These are phyloP conservation scores for Rhamnella rubrinervis DNA, from an alignment of 331 rosid genomes.

Conservation along the genomic window DNA sequence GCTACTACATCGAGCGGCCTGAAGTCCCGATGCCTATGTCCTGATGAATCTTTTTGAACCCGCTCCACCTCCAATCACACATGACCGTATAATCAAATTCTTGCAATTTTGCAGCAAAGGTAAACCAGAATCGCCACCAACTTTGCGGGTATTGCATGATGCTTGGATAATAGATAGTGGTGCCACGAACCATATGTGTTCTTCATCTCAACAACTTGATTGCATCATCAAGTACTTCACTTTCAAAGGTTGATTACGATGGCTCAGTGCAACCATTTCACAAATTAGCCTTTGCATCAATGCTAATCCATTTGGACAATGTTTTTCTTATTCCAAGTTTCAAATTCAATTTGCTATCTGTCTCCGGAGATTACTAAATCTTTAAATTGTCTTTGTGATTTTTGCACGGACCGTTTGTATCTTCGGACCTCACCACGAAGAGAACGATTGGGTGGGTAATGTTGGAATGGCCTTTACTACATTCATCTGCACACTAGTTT, in stretches of 20 bases:
- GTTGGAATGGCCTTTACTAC: not conserved
- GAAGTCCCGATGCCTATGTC: too few relatives aligned
- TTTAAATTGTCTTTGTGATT: not conserved
- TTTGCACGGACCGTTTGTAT: not conserved
- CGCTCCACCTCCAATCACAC: too few relatives aligned
- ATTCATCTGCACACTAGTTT: not conserved
- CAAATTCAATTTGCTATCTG: not conserved
- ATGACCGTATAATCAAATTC: too few relatives aligned
- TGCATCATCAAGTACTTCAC: too few relatives aligned
- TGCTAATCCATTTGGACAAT: not conserved
- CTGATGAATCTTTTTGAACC: too few relatives aligned
- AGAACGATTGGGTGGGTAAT: not conserved
- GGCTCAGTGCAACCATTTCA: not conserved
- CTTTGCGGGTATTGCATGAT: too few relatives aligned
- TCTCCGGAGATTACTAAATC: not conserved
- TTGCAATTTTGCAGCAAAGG: too few relatives aligned
- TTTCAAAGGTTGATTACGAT: not conserved
- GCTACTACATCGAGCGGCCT: too few relatives aligned
- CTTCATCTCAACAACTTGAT: too few relatives aligned
- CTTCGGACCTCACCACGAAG: not conserved
- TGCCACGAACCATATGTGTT: not conserved
- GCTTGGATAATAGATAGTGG: not conserved
- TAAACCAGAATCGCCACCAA: too few relatives aligned
- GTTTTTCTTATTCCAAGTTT: not conserved
- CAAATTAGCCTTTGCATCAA: not conserved